Evolutionary conservation across 176 grass and related monocot species (phyloP).

Genomic region (Phoenix roebelenii): DNA sequence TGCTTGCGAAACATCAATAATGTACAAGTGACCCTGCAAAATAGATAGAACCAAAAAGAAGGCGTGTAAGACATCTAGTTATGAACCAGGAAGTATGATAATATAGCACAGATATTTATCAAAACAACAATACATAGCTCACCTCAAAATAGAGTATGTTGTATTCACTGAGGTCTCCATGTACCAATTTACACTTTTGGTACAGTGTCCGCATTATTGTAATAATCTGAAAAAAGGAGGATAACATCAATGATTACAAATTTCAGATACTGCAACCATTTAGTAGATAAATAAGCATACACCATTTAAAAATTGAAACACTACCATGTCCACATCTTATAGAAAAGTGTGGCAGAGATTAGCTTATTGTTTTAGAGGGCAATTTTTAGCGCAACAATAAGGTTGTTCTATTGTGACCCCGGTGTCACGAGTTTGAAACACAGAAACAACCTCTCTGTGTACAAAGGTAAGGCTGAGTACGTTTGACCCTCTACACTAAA

Average conservation of each 20-base stretch:
- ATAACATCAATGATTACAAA: neutral
- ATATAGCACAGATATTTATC: too few species aligned
- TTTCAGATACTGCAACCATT: neutral
- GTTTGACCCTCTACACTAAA: too few species aligned
- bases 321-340: too few species aligned
- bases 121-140: constrained; percentile 6
- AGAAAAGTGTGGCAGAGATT: too few species aligned
- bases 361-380: too few species aligned
- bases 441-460: too few species aligned
- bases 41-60: constrained; percentile 3
- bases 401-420: too few species aligned
- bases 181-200: constrained; percentile 95
- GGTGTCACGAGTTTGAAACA: too few species aligned
- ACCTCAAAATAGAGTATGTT: constrained; percentile 99
- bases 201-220: constrained; percentile 77
- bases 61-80: neutral
- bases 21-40: constrained; percentile 81
- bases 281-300: neutral
- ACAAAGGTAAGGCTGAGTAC: too few species aligned
- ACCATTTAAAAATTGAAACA: too few species aligned
- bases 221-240: constrained; percentile 50
- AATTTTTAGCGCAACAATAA: too few species aligned
- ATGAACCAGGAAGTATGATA: too few species aligned
- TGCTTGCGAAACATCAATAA: constrained; percentile 97
- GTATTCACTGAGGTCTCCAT: constrained; percentile 99